These are phyloP conservation scores for Chloranthus sessilifolius DNA, from an alignment of 164 flowering plant genomes.

Conservation along the genomic window DNA sequence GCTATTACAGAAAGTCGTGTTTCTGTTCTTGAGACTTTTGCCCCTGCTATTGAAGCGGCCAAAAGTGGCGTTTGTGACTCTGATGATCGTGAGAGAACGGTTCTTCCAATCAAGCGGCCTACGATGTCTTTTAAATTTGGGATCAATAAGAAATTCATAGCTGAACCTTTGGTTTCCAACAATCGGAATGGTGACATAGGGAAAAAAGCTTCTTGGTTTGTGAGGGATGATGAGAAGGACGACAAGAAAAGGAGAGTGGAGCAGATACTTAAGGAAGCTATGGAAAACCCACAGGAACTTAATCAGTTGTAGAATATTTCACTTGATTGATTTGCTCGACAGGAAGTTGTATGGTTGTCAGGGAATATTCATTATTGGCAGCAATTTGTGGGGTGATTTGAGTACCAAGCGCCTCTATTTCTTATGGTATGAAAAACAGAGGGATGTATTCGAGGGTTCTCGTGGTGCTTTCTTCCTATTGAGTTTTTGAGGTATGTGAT, in stretches of 20 bases:
- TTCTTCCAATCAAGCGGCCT: slow-evolving; percentile 50
- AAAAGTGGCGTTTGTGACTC: slow-evolving; percentile 38
- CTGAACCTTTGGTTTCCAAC: slow-evolving; percentile 45
- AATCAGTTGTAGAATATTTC: slow-evolving; percentile 58
- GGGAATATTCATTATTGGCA: slow-evolving; percentile 14
- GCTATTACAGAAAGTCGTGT: slow-evolving; percentile 21
- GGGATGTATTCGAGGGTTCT: too few species aligned
- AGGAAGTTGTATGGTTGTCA: slow-evolving; percentile 14
- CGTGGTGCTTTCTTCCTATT: too few species aligned
- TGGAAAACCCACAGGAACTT: slow-evolving; percentile 77
- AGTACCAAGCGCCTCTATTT: too few species aligned
- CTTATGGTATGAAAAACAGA: too few species aligned
- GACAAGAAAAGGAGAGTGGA: slow-evolving; percentile 95
- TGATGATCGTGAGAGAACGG: slow-evolving; percentile 31
- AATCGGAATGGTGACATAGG: slow-evolving; percentile 32
- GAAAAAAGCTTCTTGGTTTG: slow-evolving; percentile 23
- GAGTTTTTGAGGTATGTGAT: too few species aligned
- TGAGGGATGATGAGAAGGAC: slow-evolving; percentile 69
- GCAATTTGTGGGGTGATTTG: too few species aligned
- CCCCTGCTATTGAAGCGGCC: slow-evolving; percentile 73
- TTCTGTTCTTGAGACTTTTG: slow-evolving; percentile 67
- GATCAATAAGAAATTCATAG: slow-evolving; percentile 47
- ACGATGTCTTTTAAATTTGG: slow-evolving; percentile 48
- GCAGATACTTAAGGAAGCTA: slow-evolving; percentile 68
- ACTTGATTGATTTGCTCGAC: slow-evolving; percentile 19